phyloP scores from a whole-genome alignment of 2,329 filamentous ascomycete genomes.

The Aspergillus carbonarius region DNA sequence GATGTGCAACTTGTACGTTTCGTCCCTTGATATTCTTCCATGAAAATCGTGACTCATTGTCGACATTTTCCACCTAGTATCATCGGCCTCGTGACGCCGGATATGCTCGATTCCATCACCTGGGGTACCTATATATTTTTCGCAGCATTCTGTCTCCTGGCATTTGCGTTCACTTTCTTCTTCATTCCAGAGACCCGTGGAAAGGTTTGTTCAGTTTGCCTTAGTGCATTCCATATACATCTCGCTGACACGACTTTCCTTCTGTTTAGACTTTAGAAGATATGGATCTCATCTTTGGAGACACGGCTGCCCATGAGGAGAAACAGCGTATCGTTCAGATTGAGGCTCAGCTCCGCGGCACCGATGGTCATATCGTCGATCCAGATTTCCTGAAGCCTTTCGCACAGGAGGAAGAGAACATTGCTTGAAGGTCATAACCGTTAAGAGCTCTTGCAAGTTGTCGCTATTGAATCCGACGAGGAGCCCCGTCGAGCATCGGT shows the following conservation, averaged over 20 bases:
- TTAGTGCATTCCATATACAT: background rate
- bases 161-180: conserved; percentile 35
- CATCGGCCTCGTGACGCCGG: conserved; percentile 38
- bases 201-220: conserved; percentile 26
- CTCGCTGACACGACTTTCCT: background rate
- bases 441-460: background rate
- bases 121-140: conserved; percentile 44
- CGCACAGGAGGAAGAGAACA: conserved; percentile 23
- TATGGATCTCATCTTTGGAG: conserved; percentile 52
- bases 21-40: background rate
- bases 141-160: conserved; percentile 38
- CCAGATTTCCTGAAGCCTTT: conserved; percentile 16
- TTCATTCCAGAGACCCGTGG: conserved; percentile 38
- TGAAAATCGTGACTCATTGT: background rate
- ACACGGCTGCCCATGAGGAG: conserved; percentile 39
- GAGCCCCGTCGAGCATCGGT: background rate
- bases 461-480: background rate
- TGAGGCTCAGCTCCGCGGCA: conserved; percentile 36
- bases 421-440: background rate
- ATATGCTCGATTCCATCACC: conserved; percentile 39
- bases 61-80: conserved; percentile 24
- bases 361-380: background rate
- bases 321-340: conserved; percentile 41
- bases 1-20: conserved; percentile 41
- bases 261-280: conserved; percentile 51